Evolutionary conservation across 1,284 basidiomycete species (phyloP).

Genomic region (Trametes versicolor): DNA sequence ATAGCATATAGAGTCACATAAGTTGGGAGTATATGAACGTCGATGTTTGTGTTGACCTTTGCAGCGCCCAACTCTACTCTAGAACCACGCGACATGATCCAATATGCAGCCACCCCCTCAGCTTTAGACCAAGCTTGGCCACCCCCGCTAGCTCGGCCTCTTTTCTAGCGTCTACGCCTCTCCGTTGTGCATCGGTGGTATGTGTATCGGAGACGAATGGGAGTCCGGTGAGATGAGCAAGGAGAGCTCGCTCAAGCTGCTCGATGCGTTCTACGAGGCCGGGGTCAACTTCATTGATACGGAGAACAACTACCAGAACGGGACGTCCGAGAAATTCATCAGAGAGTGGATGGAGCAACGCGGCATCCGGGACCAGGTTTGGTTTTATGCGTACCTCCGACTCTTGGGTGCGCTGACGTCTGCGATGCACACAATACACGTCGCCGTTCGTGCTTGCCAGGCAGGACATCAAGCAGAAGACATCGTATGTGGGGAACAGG

Average conservation of each 20-base stretch:
- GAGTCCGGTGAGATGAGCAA: constrained; percentile 45
- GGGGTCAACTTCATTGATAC: constrained; percentile 68
- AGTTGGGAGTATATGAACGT: background rate
- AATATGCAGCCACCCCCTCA: constrained; percentile 31
- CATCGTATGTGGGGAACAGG: constrained; percentile 58
- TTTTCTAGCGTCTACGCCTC: constrained; percentile 43
- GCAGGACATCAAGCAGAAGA: constrained; percentile 47
- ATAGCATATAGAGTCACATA: background rate
- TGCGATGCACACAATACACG: constrained; percentile 56
- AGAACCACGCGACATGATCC: background rate
- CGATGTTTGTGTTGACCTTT: background rate
- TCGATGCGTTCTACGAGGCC: constrained; percentile 56
- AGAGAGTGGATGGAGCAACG: constrained; percentile 55
- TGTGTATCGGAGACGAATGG: constrained; percentile 53
- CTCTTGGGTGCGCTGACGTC: background rate
- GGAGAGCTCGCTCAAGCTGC: constrained; percentile 51
- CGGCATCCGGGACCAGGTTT: constrained; percentile 49
- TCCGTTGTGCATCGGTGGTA: constrained; percentile 58
- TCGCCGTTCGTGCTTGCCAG: constrained; percentile 47
- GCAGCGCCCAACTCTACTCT: background rate
- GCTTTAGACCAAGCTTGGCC: constrained; percentile 49
- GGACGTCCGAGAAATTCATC: constrained; percentile 42
- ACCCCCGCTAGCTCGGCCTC: constrained; percentile 56
- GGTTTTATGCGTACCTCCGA: background rate
- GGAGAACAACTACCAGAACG: constrained; percentile 54